Evolutionary conservation across 805 yeast genomes (phyloP).

Genomic region (Suhomyces faveliae): DNA sequence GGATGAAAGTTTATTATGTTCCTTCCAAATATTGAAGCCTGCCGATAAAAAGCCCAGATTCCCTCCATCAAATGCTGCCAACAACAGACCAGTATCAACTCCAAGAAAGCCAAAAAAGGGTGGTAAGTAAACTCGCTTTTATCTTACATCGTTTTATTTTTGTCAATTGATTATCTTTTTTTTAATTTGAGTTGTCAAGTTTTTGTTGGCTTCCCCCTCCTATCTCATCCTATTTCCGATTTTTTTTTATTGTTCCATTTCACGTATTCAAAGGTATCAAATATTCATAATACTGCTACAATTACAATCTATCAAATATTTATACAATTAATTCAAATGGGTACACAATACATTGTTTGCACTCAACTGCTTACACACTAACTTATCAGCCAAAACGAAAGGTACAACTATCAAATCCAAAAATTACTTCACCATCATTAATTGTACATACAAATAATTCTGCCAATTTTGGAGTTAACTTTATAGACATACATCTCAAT

Average conservation of each 20-base stretch:
- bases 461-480: conserved; percentile 2
- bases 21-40: conserved; percentile 95
- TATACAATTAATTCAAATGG: not conserved
- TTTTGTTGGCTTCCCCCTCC: not conserved
- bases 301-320: not conserved
- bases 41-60: conserved; percentile 90
- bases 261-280: not conserved
- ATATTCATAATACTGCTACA: conserved; percentile 1
- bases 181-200: not conserved
- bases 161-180: not conserved
- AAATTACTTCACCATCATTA: not conserved
- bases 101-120: conserved; percentile 58
- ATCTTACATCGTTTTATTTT: not conserved
- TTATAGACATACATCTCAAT: conserved; percentile 1
- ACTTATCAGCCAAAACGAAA: not conserved
- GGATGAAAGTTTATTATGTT: conserved; percentile 92
- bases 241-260: not conserved
- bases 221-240: not conserved
- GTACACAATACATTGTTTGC: not conserved
- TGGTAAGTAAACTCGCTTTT: conserved; percentile 33
- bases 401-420: not conserved
- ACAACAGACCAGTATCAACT: conserved; percentile 54
- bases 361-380: not conserved
- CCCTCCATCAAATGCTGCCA: conserved; percentile 44
- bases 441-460: conserved; percentile 6